Percentiles rank a stretch among this genome's conserved stretches.
phyloP scores from a whole-genome alignment of 2,329 filamentous ascomycete genomes.

The Fusarium azukiicola region DNA sequence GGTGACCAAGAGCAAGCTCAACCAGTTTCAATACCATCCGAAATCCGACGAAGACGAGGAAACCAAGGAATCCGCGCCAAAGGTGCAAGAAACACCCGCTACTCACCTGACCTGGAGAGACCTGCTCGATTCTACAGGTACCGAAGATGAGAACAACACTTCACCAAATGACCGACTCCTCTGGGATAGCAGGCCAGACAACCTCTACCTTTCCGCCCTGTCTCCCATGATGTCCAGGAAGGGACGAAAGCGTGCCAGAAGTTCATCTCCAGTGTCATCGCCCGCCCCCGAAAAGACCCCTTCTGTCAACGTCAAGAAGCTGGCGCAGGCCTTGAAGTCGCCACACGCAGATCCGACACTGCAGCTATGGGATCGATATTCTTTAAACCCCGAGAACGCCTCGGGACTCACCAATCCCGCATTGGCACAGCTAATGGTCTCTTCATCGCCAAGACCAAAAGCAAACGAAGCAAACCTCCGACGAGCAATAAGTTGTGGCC shows the following conservation, averaged over 20 bases:
- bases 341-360: slow-evolving; percentile 86
- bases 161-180: slow-evolving; percentile 82
- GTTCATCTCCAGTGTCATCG: slow-evolving; percentile 87
- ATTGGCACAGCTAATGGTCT: slow-evolving; percentile 83
- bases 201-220: slow-evolving; percentile 64
- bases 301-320: slow-evolving; percentile 77
- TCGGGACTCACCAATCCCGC: slow-evolving; percentile 75
- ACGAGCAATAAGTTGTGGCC: slow-evolving; percentile 84
- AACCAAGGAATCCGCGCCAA: slow-evolving; percentile 21
- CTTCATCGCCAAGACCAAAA: slow-evolving; percentile 84
- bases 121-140: slow-evolving; percentile 71
- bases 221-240: slow-evolving; percentile 73
- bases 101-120: slow-evolving; percentile 79
- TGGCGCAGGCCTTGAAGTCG: slow-evolving; percentile 80
- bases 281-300: slow-evolving; percentile 75
- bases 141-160: slow-evolving; percentile 68
- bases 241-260: slow-evolving; percentile 84
- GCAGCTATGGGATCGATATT: slow-evolving; percentile 89
- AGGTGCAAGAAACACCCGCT: slow-evolving; percentile 66
- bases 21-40: slow-evolving; percentile 72
- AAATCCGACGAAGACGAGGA: slow-evolving; percentile 46
- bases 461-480: slow-evolving; percentile 70
- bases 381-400: slow-evolving; percentile 69
- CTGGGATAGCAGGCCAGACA: slow-evolving; percentile 77
- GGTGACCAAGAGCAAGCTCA: slow-evolving; percentile 80